phyloP scores from a whole-genome alignment of 768 basidiomycete species.

The Lactarius pseudohatsudake region DNA sequence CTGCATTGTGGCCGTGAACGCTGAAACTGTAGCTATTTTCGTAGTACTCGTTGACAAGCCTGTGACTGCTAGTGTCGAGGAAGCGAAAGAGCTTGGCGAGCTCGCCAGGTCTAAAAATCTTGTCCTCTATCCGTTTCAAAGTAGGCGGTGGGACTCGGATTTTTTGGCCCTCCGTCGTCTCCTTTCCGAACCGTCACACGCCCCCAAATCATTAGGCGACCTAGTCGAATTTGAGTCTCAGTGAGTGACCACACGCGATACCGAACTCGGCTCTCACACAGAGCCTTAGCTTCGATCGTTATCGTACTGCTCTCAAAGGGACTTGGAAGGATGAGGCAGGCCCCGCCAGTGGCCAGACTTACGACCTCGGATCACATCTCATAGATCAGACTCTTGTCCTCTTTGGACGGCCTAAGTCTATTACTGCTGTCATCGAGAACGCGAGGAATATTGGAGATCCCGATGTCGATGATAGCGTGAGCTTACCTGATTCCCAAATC shows the following conservation, averaged over 20 bases:
- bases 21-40: conserved; percentile 1
- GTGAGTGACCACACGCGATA: conserved; percentile 40
- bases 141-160: conserved; percentile 78
- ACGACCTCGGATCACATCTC: conserved; percentile 78
- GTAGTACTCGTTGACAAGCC: conserved; percentile 82
- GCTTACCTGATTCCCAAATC: conserved; percentile 44
- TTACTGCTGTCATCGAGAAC: conserved; percentile 73
- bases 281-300: conserved; percentile 65
- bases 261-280: neutral
- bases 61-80: conserved; percentile 55
- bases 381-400: conserved; percentile 75
- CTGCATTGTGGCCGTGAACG: neutral
- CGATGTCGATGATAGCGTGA: conserved; percentile 65
- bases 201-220: conserved; percentile 56
- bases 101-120: conserved; percentile 60
- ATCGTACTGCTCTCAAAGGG: conserved; percentile 59
- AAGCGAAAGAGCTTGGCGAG: conserved; percentile 59
- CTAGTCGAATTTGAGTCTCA: conserved; percentile 75
- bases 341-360: conserved; percentile 64
- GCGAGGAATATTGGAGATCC: conserved; percentile 62
- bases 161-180: conserved; percentile 65
- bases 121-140: conserved; percentile 71
- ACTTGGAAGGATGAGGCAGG: conserved; percentile 77
- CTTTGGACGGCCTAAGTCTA: conserved; percentile 68
- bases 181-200: conserved; percentile 51